Percentiles rank a stretch among this genome's conserved stretches.
phyloP scores from a whole-genome alignment of 2,329 filamentous ascomycete species.

The Claviceps sp. region DNA sequence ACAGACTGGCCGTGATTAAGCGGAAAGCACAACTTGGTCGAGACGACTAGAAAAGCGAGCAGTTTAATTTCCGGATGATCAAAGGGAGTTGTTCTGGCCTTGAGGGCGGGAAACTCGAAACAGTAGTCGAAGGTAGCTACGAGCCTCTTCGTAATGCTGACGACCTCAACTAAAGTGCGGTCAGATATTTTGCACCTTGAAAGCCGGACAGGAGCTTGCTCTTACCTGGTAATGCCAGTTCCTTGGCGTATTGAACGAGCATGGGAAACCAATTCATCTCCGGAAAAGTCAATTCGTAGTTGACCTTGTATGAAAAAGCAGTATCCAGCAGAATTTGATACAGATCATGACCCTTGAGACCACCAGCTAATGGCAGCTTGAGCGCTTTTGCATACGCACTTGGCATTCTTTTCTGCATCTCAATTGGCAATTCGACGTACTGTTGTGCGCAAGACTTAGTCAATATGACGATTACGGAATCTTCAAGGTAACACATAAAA shows the following conservation, averaged over 20 bases:
- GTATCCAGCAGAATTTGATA: slow-evolving; percentile 51
- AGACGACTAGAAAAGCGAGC: slow-evolving; percentile 56
- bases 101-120: slow-evolving; percentile 35
- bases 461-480: not conserved
- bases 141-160: slow-evolving; percentile 31
- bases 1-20: slow-evolving; percentile 45
- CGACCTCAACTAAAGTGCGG: slow-evolving; percentile 38
- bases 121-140: slow-evolving; percentile 34
- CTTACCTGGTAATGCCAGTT: slow-evolving; percentile 62
- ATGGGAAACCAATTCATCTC: slow-evolving; percentile 56
- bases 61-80: slow-evolving; percentile 65
- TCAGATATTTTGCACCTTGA: slow-evolving; percentile 13
- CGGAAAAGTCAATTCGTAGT: slow-evolving; percentile 61
- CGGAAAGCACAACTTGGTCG: slow-evolving; percentile 68
- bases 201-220: slow-evolving; percentile 1
- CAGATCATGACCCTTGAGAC: slow-evolving; percentile 42
- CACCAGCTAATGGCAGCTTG: slow-evolving; percentile 30
- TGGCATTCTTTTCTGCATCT: slow-evolving; percentile 54
- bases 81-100: slow-evolving; percentile 31
- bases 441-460: slow-evolving; percentile 19
- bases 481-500: slow-evolving; percentile 1
- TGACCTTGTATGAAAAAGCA: slow-evolving; percentile 47
- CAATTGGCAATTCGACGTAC: slow-evolving; percentile 44
- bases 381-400: slow-evolving; percentile 45
- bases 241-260: slow-evolving; percentile 54